Conservation (phyloP, 306 rosid genomes). For the Comarum palustre region DNA sequence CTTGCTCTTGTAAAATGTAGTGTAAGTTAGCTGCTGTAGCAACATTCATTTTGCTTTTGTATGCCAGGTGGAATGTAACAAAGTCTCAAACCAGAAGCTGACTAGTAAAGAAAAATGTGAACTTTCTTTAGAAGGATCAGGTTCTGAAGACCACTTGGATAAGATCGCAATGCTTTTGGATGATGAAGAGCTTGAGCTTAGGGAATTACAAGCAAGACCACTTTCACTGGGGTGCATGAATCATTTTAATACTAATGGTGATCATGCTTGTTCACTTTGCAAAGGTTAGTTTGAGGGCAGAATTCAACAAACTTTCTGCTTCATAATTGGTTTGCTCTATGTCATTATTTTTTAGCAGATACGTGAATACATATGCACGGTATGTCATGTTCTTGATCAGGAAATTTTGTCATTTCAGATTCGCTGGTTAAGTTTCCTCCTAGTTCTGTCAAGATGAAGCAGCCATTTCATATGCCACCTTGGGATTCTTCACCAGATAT, state of each 20-base stretch:
- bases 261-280: conserved; percentile 68
- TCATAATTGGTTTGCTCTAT: not conserved
- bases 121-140: conserved; percentile 54
- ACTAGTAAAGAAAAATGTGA: conserved; percentile 50
- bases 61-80: conserved; percentile 51
- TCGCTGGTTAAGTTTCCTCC: conserved; percentile 80
- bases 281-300: conserved; percentile 54
- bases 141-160: conserved; percentile 41
- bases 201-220: conserved; percentile 57
- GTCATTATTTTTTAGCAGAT: not conserved
- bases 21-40: conserved; percentile 21
- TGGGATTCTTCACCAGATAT: conserved; percentile 82
- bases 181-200: conserved; percentile 85
- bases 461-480: conserved; percentile 74
- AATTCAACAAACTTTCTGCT: not conserved
- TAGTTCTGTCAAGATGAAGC: conserved; percentile 80
- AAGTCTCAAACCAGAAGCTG: conserved; percentile 36
- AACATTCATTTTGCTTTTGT: conserved; percentile 26
- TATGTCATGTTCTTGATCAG: conserved; percentile 1
- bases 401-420: conserved; percentile 45
- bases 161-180: conserved; percentile 61
- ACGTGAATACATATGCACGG: not conserved
- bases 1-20: conserved; percentile 13
- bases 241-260: conserved; percentile 52
- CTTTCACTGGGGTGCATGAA: conserved; percentile 44